Evolutionary conservation across 306 rosid species (phyloP).

Genomic region (Sicyos baderoa): DNA sequence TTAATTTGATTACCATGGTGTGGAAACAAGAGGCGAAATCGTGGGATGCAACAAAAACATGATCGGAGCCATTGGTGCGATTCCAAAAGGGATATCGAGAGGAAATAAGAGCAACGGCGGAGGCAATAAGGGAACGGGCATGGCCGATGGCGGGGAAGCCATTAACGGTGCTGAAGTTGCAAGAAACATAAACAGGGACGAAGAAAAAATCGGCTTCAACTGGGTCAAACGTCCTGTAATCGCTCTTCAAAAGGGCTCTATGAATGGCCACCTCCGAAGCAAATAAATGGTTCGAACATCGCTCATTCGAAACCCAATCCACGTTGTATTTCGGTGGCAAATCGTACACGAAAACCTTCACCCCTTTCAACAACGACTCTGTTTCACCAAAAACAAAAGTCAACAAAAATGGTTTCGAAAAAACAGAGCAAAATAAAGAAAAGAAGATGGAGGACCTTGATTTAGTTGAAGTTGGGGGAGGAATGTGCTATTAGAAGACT

Average conservation of each 20-base stretch:
- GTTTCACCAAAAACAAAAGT: not conserved
- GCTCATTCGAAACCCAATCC: constrained; percentile 50
- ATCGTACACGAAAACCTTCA: constrained; percentile 67
- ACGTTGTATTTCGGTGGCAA: constrained; percentile 55
- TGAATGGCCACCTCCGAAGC: constrained; percentile 86
- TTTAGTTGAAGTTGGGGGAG: not conserved
- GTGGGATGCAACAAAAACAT: constrained; percentile 85
- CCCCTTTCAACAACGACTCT: constrained; percentile 21
- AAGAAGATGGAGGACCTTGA: constrained; percentile 25
- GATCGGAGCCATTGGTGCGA: constrained; percentile 67
- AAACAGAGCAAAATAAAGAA: not conserved
- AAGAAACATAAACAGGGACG: constrained; percentile 86
- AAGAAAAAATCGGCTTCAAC: constrained; percentile 70
- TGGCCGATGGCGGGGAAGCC: constrained; percentile 95
- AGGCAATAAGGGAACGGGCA: constrained; percentile 62
- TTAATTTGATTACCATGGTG: too few relatives aligned
- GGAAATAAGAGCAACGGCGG: constrained; percentile 50
- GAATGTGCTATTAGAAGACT: constrained; percentile 27
- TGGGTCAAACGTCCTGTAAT: constrained; percentile 51
- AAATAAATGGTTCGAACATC: constrained; percentile 63
- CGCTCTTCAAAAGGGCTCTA: constrained; percentile 55
- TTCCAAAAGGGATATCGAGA: constrained; percentile 58
- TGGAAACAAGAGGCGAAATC: constrained; percentile 90
- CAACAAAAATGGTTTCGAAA: too few relatives aligned
- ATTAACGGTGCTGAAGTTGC: constrained; percentile 76